Base-by-base conservation (phyloP, 768 basidiomycete species). In the Saitozyma podzolica region DNA sequence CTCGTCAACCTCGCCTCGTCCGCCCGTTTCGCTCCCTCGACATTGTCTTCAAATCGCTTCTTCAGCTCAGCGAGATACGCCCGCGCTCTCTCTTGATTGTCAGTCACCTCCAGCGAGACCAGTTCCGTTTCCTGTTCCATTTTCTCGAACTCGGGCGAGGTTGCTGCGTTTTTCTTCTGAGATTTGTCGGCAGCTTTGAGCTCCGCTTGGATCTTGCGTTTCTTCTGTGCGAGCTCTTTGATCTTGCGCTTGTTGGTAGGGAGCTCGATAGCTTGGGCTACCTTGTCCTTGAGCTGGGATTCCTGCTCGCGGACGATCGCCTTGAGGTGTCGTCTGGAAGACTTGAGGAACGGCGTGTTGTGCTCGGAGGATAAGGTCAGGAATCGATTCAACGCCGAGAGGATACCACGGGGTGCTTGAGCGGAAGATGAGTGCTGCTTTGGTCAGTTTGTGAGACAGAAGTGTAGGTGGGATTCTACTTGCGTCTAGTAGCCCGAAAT, bases 311-410 rank as follows among this genome's bases (percentile, higher is more conserved):
- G n/a, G 40, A 47, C 29, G 17, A 63, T 43, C 19, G 43, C 42
- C 0, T 45, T 13, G 43, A 61, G 52, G 48, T 50, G 54, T 10
- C 49, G 14, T 47, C 40, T 52, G 8, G n/a, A 39, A 5, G 54
- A 10, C 20, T 19, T 17, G 16, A 61, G 53, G 37, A 41, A 19
- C 4, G 53, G 29, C 4, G 64, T 55, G 0, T 55, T 29, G 50
- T 64, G 63, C 9, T 20, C 49, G n/a, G 48, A 47, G 1, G 64
- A 60, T 14, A 64, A 42, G 40, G 54, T 50, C 2, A 66, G 43
- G 20, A 70, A 66, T 14, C 57, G 68, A 17, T 57, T 51, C 2
- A 70, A 16, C 8, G 68, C 61, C 6, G 62, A 53, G 6, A 56
- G 39, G 6, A 69, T 40, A n/a, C 58, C 39, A 17, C 58, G 51